A percentile compares a stretch with the other conserved stretches of the same genome.
These are phyloP conservation scores for Termitomyces heimii DNA, from an alignment of 768 basidiomycete genomes.

Conservation along the genomic window DNA sequence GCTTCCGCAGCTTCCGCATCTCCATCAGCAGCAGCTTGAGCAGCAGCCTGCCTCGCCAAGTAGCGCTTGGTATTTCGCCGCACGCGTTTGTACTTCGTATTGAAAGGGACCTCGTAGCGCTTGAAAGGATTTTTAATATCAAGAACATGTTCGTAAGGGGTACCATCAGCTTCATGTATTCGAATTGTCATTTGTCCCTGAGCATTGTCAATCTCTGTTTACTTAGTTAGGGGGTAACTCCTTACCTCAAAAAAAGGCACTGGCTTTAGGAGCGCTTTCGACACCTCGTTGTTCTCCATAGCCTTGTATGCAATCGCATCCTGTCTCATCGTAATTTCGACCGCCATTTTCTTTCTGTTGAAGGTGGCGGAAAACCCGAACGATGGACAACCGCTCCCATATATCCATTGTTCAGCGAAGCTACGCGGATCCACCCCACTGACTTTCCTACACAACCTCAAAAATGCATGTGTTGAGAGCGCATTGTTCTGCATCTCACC, in stretches of 20 bases:
- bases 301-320: slow-evolving; percentile 74
- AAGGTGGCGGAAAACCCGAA: slow-evolving; percentile 89
- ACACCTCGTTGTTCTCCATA: slow-evolving; percentile 63
- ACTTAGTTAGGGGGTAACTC: neutral
- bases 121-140: slow-evolving; percentile 86
- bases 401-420: slow-evolving; percentile 99
- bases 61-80: slow-evolving; percentile 95
- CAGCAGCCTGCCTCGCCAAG: slow-evolving; percentile 86
- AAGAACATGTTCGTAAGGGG: slow-evolving; percentile 96
- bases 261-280: slow-evolving; percentile 67
- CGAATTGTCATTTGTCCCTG: slow-evolving; percentile 98
- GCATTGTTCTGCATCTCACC: slow-evolving; percentile 84
- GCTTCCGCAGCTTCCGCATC: slow-evolving; percentile 90
- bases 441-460: slow-evolving; percentile 89
- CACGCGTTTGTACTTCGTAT: slow-evolving; percentile 97
- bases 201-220: slow-evolving; percentile 1
- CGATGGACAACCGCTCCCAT: slow-evolving; percentile 91
- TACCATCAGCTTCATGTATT: slow-evolving; percentile 98
- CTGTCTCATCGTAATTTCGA: slow-evolving; percentile 93
- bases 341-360: slow-evolving; percentile 97
- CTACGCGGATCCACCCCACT: slow-evolving; percentile 84
- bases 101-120: slow-evolving; percentile 97
- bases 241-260: slow-evolving; percentile 85
- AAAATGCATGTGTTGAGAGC: slow-evolving; percentile 85
- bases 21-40: slow-evolving; percentile 88